Conservation (phyloP, 257 asterid genomes). For the Solanum pimpinellifolium region DNA sequence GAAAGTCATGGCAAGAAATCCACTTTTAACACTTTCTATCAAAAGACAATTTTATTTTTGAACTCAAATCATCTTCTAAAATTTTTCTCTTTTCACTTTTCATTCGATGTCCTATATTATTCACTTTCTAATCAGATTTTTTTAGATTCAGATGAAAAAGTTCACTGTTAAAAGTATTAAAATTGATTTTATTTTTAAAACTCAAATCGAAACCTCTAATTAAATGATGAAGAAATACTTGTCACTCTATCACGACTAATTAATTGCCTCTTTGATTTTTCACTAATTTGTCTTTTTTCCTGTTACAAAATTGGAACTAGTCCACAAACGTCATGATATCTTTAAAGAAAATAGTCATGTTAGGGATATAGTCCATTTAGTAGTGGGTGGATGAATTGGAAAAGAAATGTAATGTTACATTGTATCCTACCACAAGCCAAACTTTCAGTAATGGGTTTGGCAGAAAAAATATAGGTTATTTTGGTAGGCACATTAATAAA, state of each 20-base stretch:
- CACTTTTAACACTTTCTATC: background rate
- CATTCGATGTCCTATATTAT: background rate
- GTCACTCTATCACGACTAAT: background rate
- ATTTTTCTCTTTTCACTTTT: background rate
- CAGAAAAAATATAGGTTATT: background rate
- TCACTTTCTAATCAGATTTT: background rate
- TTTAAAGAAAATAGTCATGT: background rate
- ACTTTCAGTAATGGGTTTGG: constrained; percentile 10
- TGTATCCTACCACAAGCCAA: background rate
- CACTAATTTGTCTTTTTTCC: background rate
- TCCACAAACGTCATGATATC: constrained; percentile 6
- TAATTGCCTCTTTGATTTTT: background rate
- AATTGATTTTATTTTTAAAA: background rate
- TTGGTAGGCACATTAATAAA: background rate
- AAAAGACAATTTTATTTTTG: background rate
- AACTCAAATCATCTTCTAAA: background rate
- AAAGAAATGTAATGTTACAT: background rate
- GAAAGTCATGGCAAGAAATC: background rate
- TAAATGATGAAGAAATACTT: background rate
- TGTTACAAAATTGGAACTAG: constrained; percentile 1
- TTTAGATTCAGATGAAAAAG: background rate
- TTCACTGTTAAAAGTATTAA: background rate
- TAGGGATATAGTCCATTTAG: background rate
- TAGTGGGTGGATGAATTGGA: constrained; percentile 14
- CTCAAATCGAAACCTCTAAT: background rate